phyloP scores from a whole-genome alignment of 306 rosid genomes.

The Rosa lucieae region DNA sequence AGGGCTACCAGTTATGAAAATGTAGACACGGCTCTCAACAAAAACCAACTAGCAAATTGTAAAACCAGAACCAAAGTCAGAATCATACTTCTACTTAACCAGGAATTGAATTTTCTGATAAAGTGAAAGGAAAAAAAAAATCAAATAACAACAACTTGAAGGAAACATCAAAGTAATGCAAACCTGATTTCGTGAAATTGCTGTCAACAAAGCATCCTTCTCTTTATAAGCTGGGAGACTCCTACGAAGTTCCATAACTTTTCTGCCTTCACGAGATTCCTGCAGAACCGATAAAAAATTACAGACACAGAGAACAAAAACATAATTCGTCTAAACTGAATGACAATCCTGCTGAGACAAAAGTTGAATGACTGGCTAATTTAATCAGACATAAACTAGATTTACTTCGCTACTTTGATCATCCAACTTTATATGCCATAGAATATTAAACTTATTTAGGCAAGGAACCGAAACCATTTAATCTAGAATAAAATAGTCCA shows the following conservation, averaged over 20 bases:
- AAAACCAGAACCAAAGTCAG: neutral
- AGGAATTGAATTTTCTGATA: neutral
- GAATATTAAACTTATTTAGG: neutral
- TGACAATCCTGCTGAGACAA: neutral
- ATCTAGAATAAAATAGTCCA: neutral
- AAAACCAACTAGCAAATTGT: conserved; percentile 1
- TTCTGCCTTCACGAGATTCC: conserved; percentile 80
- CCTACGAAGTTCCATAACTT: conserved; percentile 73
- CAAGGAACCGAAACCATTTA: neutral
- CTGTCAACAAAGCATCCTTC: conserved; percentile 69
- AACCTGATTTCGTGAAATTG: conserved; percentile 81
- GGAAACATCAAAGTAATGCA: conserved; percentile 1
- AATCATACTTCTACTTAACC: neutral
- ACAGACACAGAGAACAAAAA: neutral
- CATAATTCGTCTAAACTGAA: neutral
- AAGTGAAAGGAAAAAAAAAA: neutral
- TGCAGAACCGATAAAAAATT: conserved; percentile 16
- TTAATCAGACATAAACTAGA: neutral
- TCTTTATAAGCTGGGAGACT: conserved; percentile 83
- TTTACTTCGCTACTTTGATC: neutral
- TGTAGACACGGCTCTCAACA: neutral
- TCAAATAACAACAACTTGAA: neutral
- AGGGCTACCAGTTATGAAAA: neutral
- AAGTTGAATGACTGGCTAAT: neutral
- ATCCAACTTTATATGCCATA: neutral